Base-by-base conservation (phyloP, 2,329 filamentous ascomycete genomes). In the Phyllosticta paracitricarpa region DNA sequence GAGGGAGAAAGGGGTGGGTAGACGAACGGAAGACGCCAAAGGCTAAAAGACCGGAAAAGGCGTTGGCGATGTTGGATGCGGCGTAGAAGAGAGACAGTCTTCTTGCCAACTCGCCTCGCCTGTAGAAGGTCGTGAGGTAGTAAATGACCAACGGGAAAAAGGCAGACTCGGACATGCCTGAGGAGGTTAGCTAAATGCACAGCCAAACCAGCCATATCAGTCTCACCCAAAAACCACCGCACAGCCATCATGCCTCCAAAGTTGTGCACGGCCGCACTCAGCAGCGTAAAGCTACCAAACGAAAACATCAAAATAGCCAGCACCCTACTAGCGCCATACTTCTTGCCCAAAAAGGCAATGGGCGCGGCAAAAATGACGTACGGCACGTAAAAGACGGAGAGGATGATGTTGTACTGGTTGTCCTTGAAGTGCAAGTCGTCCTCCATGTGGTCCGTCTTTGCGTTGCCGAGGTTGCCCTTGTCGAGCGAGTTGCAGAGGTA, bases 61-160 rank as follows among this genome's bases (percentile, higher is more conserved):
- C 85, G 62, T 83, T 85, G 24, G 89, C 88, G 62, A 92, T 88
- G 68, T 87, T 89, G 25, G 82, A 85, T 0, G 88, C 88, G 0
- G 88, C 89, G 66, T 91, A 92, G 75, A 91, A 91, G 62, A 90
- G 76, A 40, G 87, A 87, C 1, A 90, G 77, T 2, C 88, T 82
- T 8, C 87, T 79, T 5, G 87, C 87, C 2, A 91, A 80, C 70
- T 91, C 88, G 33, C 83, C 84, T 59, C 88, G 81, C 17, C 86
- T 82, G 71, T 91, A 91, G 71, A 90, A 90, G 1, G 76, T 77
- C 0, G 77, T 79, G 56, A 78, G 70, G 63, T 85, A 85, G 71
- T 84, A 85, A 63, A 85, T 84, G 22, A 89, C 86, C 3, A 88
- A 73, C 0, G 87, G 86, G 68, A 89, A 89, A 73, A 89, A 89